phyloP scores from a whole-genome alignment of 495 filamentous ascomycete species.

The Penicillium manginii region DNA sequence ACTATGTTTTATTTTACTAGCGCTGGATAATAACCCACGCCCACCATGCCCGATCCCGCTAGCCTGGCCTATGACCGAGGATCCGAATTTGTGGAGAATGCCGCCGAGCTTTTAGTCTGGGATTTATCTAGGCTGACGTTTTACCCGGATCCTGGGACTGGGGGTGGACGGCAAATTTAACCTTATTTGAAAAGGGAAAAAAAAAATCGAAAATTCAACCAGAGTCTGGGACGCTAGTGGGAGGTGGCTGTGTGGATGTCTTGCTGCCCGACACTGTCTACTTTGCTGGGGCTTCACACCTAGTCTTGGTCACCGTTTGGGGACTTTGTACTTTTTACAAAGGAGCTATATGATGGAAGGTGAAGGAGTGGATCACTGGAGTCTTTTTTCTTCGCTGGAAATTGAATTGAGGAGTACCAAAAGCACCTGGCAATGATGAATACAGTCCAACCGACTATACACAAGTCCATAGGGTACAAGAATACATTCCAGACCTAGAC shows the following conservation, averaged over 20 bases:
- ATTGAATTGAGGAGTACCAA: neutral
- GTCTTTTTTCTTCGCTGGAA: neutral
- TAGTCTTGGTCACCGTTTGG: too few species aligned
- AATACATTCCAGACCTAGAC: neutral
- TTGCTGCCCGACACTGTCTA: too few species aligned
- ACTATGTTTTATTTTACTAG: neutral
- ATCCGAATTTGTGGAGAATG: neutral
- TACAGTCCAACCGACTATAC: neutral
- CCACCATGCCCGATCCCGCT: slow-evolving; percentile 2
- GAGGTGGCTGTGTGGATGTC: too few species aligned
- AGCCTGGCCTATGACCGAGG: neutral
- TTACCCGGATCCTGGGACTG: neutral
- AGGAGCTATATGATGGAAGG: too few species aligned
- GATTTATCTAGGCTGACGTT: neutral
- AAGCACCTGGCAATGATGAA: slow-evolving; percentile 1
- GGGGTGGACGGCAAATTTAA: neutral
- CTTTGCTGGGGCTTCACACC: too few species aligned
- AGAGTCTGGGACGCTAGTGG: neutral
- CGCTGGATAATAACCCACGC: neutral
- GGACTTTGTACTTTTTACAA: too few species aligned
- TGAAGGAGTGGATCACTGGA: neutral
- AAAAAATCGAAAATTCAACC: neutral
- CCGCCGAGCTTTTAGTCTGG: neutral
- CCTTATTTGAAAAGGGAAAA: slow-evolving; percentile 2
- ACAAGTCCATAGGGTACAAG: neutral